Conservation (phyloP, 2,329 filamentous ascomycete genomes). For the Pyricularia pennisetigena region DNA sequence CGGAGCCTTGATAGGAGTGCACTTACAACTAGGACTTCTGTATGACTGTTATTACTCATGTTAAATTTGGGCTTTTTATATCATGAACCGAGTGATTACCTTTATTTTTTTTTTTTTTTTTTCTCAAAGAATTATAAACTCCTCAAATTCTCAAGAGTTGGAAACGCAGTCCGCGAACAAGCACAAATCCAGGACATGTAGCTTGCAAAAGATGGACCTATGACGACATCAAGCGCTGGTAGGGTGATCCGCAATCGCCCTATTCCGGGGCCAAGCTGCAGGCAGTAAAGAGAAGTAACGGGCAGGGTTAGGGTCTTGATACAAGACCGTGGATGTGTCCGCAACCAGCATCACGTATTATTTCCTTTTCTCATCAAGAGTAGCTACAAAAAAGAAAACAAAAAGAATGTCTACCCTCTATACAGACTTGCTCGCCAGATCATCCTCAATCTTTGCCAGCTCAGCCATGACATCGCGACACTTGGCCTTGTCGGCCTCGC, state of each 20-base stretch:
- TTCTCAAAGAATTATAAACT: neutral
- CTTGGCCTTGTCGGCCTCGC: slow-evolving; percentile 30
- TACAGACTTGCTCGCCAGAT: neutral
- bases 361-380: neutral
- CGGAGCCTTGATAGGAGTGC: neutral
- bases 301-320: neutral
- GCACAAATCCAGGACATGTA: neutral
- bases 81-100: neutral
- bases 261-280: neutral
- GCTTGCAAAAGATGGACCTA: neutral
- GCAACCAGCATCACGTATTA: neutral
- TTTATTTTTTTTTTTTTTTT: neutral
- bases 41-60: slow-evolving; percentile 10
- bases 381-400: neutral
- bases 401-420: neutral
- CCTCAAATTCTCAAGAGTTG: neutral
- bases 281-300: neutral
- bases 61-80: neutral
- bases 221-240: neutral
- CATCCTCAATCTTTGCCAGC: slow-evolving; percentile 35
- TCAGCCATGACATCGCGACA: slow-evolving; percentile 29
- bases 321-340: neutral
- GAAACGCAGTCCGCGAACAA: neutral
- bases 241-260: neutral
- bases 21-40: slow-evolving; percentile 10